Conservation (phyloP, 2,329 filamentous ascomycete species). For the Ceratocystis variospora region DNA sequence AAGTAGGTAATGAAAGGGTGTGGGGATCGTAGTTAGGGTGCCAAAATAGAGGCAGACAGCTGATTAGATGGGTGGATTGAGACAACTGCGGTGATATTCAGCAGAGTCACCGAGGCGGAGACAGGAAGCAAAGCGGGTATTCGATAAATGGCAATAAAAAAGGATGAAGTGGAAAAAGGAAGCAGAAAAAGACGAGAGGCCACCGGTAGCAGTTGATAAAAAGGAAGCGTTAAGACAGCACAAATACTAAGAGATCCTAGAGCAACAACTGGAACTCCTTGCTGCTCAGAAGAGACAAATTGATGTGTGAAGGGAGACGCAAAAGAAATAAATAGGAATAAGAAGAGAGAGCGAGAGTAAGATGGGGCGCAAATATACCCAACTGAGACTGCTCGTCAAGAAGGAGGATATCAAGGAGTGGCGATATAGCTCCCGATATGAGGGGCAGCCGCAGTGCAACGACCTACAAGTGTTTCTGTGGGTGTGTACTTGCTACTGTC, state of each 20-base stretch:
- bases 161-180: background rate
- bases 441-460: background rate
- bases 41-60: background rate
- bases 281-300: background rate
- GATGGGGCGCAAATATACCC: background rate
- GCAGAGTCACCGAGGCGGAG: constrained; percentile 3
- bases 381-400: constrained; percentile 2
- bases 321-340: background rate
- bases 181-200: constrained; percentile 1
- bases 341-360: background rate
- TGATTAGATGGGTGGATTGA: background rate
- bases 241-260: background rate
- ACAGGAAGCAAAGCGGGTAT: background rate
- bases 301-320: background rate
- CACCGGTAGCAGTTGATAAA: background rate
- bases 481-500: background rate
- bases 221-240: constrained; percentile 3
- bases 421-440: background rate
- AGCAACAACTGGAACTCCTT: background rate
- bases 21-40: background rate
- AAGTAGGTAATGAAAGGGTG: background rate
- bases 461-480: background rate
- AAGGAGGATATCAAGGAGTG: background rate
- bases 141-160: constrained; percentile 2
- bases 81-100: constrained; percentile 1